Conservation (phyloP, 306 rosid species). For the Crataegus laevigata region DNA sequence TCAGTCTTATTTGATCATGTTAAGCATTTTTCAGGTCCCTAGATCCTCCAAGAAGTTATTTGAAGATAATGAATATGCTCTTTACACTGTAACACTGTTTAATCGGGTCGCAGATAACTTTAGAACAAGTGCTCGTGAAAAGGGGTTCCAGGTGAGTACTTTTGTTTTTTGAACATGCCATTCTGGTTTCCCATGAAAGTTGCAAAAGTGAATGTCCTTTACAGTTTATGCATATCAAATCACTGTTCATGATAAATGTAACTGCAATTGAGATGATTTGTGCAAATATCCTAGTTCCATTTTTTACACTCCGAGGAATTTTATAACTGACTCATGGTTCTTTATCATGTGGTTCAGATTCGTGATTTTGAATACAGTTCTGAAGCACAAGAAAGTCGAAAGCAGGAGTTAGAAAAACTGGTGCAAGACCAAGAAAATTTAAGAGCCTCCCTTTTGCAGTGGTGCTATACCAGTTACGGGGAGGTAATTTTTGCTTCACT, state of each 20-base stretch:
- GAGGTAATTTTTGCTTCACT: slow-evolving; percentile 43
- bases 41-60: slow-evolving; percentile 78
- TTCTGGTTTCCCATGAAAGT: slow-evolving; percentile 9
- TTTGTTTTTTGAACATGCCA: slow-evolving; percentile 4
- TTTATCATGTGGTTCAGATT: slow-evolving; percentile 47
- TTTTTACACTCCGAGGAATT: background rate
- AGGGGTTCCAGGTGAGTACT: slow-evolving; percentile 75
- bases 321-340: slow-evolving; percentile 20
- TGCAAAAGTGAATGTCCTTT: background rate
- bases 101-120: slow-evolving; percentile 81
- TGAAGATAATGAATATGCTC: slow-evolving; percentile 94
- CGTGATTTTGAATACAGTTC: slow-evolving; percentile 80
- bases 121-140: slow-evolving; percentile 74
- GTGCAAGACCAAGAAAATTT: slow-evolving; percentile 72
- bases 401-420: slow-evolving; percentile 74
- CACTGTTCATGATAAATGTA: background rate
- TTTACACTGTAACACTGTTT: slow-evolving; percentile 82
- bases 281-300: slow-evolving; percentile 1
- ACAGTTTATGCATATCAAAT: background rate
- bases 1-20: slow-evolving; percentile 27
- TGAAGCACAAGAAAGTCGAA: slow-evolving; percentile 69
- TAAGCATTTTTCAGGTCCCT: slow-evolving; percentile 65
- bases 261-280: slow-evolving; percentile 5
- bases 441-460: slow-evolving; percentile 76
- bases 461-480: slow-evolving; percentile 89